Evolutionary conservation across 2,329 filamentous ascomycete genomes (phyloP), one percentile per base, ranked within the genome.

Genomic region (Alternaria alternata): DNA sequence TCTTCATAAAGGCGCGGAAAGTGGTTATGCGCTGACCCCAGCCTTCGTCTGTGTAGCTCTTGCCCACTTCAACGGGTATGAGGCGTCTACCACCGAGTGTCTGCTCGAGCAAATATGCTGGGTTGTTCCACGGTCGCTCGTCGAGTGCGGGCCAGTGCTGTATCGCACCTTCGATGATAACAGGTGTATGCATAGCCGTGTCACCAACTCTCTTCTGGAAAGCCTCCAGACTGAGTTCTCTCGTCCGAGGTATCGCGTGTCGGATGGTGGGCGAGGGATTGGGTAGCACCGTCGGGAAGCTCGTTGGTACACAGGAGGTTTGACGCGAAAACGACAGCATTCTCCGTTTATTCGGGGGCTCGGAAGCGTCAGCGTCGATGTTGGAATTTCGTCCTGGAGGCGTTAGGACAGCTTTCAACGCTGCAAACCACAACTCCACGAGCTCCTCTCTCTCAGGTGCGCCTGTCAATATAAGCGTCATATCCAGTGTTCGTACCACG

Each of bases 1-100:
- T 76, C 5, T 81, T 67, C 48, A 97, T 80, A 66, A 97, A 96
- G 1, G 89, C 81, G 5, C 81, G 79, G 69, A 98, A 96, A 0
- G 87, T 82, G 49, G 96, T 86, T 26, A 98, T 88, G 55, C 88
- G 86, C 77, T 98, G 94, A 0, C 89, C 88, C 94, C 94, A 97
- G 22, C 84, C 89, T 20, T 87, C 86, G 64, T 97, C 93, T 1
- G 93, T 94, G 73, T 98, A 99, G 72, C 91, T 95, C 47, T 91
- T 84, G 0, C 95, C 94, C 2, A 95, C 78, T 76, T 98, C 94
- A 3, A 97, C 86, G 0, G 94, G 94, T 0, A 98, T 91, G 0
- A 97, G 85, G 11, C 95, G 85, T 32, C 89, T 83, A 0, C 95
- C 95, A 3, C 83, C 86, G 36, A 97, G 87, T 0, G 94, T 97